Evolutionary conservation across 176 grass and related monocot genomes (phyloP), one percentile per base, ranked within the genome.

Genomic region (Triticum monococcum): DNA sequence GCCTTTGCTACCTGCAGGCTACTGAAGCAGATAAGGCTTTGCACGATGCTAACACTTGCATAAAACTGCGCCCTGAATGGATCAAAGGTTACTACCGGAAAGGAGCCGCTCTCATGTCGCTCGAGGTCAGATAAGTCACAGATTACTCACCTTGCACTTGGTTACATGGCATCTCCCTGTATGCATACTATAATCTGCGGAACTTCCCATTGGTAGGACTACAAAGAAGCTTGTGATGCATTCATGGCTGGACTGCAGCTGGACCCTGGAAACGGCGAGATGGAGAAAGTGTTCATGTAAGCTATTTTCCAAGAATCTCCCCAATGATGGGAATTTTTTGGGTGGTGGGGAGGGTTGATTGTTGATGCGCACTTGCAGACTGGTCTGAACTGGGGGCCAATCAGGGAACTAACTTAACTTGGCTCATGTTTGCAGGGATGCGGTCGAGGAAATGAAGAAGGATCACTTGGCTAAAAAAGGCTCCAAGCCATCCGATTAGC

Each of bases 71-170:
- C 22, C 79, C 62, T 13, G 62, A 67, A 20, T 81, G 79, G 79
- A 9, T 30, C 12, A 81, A 81, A 81, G 79, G 38, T 31, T 46
- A 81, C 38, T 67, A 50, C 25, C 16, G 79, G 24, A 81, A 67
- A 67, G 79, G 79, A 81, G 79, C 62, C 20, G 79, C 79, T 67
- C 79, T 81, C 38, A 33, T 45, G 60, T 81, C 2, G 37, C 63
- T 81, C 40, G 32, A 81, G 79, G 79, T 81, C 10, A 43, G 59
- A 54, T 54, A 54, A 41, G 9, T 75, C n/a, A 7, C 11, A 79
- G 60, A 54, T 5, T 32, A 43, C 10, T 31, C 35, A 11, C 12
- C 52, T 78, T 35, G 31, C 30, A 60, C 24, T 76, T 76, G 4
- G 8, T 50, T 76, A 3, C 26, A 76, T 52, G 25, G 50, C 50